Evolutionary conservation across 352 stramenopile genomes (phyloP).

Genomic region (Globisporangium ultimum): DNA sequence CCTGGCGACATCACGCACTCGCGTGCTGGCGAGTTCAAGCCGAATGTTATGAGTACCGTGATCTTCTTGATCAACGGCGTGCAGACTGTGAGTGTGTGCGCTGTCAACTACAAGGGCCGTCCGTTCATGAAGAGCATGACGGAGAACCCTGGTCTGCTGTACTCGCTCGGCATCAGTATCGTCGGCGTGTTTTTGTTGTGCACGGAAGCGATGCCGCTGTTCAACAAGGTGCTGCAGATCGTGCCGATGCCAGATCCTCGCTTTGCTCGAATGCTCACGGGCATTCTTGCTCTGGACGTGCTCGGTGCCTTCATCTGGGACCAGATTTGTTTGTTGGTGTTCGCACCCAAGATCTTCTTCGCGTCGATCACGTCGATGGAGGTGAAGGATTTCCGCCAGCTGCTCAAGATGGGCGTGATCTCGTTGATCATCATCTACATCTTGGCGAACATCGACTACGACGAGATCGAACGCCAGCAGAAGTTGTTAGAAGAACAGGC

Average conservation of each 20-base stretch:
- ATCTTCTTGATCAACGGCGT: constrained; percentile 97
- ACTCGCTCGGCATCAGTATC: constrained; percentile 84
- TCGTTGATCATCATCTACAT: constrained; percentile 86
- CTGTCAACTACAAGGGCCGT: constrained; percentile 97
- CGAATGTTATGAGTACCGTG: constrained; percentile 97
- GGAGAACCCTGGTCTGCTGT: constrained; percentile 96
- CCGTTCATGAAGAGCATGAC: constrained; percentile 98
- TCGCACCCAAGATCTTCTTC: constrained; percentile 86
- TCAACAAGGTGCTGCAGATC: constrained; percentile 92
- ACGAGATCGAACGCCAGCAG: constrained; percentile 88
- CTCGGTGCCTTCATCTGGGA: constrained; percentile 86
- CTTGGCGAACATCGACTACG: constrained; percentile 87
- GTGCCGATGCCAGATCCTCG: constrained; percentile 88
- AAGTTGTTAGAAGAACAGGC: constrained; percentile 65
- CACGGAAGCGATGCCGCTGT: constrained; percentile 88
- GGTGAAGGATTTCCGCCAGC: constrained; percentile 73
- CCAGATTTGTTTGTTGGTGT: constrained; percentile 79
- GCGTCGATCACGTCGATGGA: constrained; percentile 72
- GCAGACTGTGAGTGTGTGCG: constrained; percentile 97
- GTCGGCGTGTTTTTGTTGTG: constrained; percentile 91
- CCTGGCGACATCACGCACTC: constrained; percentile 74
- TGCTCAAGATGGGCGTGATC: constrained; percentile 84
- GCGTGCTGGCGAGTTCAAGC: constrained; percentile 92
- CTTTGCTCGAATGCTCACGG: constrained; percentile 79
- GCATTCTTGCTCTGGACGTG: constrained; percentile 79